phyloP scores from a whole-genome alignment of 805 yeast genomes.

The Wickerhamiella kazuoi region DNA sequence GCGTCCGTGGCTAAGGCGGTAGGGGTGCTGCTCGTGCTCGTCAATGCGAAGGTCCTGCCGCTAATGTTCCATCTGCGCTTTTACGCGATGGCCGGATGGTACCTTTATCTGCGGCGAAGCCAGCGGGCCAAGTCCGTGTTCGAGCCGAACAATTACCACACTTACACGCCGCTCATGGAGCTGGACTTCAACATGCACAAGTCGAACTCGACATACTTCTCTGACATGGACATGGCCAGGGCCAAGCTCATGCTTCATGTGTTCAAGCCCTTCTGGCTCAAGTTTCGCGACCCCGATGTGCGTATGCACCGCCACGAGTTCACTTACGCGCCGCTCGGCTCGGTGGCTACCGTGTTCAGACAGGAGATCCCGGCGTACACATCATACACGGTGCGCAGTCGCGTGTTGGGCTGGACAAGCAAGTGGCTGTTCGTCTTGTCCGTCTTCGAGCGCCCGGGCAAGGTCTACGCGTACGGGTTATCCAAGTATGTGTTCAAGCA shows the following conservation, averaged over 20 bases:
- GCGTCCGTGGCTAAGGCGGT: slow-evolving; percentile 1
- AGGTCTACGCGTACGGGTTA: slow-evolving; percentile 37
- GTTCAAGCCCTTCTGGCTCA: slow-evolving; percentile 38
- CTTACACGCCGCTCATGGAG: slow-evolving; percentile 60
- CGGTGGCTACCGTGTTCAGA: slow-evolving; percentile 47
- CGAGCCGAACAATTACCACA: slow-evolving; percentile 25
- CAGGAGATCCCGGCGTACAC: slow-evolving; percentile 58
- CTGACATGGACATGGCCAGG: slow-evolving; percentile 67
- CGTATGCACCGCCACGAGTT: slow-evolving; percentile 18
- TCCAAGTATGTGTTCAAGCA: slow-evolving; percentile 71
- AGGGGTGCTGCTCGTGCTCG: slow-evolving; percentile 16
- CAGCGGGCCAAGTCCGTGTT: slow-evolving; percentile 20
- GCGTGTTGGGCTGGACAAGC: slow-evolving; percentile 65
- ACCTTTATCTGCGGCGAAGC: slow-evolving; percentile 20
- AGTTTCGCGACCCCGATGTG: slow-evolving; percentile 23
- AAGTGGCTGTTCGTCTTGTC: slow-evolving; percentile 69
- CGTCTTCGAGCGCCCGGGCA: slow-evolving; percentile 29
- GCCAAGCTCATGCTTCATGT: slow-evolving; percentile 38
- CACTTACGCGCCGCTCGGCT: slow-evolving; percentile 65
- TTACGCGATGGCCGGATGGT: slow-evolving; percentile 21
- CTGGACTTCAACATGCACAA: slow-evolving; percentile 79
- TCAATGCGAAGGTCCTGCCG: slow-evolving; percentile 50
- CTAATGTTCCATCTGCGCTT: slow-evolving; percentile 48
- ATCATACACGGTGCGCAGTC: slow-evolving; percentile 35
- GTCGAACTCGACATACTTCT: slow-evolving; percentile 68